Conservation (phyloP, 2,329 filamentous ascomycete genomes). For the Cytospora leucostoma region DNA sequence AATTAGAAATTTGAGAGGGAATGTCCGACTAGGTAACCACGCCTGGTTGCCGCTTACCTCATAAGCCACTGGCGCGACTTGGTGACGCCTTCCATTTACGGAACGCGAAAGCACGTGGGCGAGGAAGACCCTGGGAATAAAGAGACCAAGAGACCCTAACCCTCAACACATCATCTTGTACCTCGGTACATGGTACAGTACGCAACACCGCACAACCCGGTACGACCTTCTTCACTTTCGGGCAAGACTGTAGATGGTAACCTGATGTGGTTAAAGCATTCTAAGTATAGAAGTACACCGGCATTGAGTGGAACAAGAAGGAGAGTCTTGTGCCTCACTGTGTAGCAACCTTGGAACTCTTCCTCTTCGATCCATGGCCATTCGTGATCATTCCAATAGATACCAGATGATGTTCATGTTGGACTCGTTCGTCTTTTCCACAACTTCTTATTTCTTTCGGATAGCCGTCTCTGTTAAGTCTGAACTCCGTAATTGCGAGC, state of each 20-base stretch:
- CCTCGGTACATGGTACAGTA: too few species aligned
- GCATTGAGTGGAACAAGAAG: too few species aligned
- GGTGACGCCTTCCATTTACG: conserved; percentile 1
- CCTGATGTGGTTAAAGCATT: too few species aligned
- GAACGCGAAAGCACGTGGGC: conserved; percentile 23
- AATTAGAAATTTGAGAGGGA: background rate
- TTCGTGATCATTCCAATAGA: background rate
- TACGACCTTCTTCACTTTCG: too few species aligned
- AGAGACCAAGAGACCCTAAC: background rate
- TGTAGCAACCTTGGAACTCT: too few species aligned
- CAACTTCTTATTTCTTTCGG: background rate
- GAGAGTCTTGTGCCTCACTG: too few species aligned
- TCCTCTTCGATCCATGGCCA: background rate
- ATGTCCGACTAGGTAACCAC: background rate
- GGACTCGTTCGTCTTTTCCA: background rate
- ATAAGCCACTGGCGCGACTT: conserved; percentile 9
- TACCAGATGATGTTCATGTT: too few species aligned
- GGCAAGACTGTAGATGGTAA: too few species aligned
- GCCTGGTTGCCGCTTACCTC: conserved; percentile 11
- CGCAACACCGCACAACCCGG: too few species aligned
- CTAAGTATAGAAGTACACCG: too few species aligned
- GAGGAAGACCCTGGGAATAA: background rate
- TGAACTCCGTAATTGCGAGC: background rate
- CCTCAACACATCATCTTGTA: background rate
- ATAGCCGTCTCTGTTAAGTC: background rate